Base-by-base conservation (phyloP, 2,329 filamentous ascomycete species). In the Trichoderma semiorbis region DNA sequence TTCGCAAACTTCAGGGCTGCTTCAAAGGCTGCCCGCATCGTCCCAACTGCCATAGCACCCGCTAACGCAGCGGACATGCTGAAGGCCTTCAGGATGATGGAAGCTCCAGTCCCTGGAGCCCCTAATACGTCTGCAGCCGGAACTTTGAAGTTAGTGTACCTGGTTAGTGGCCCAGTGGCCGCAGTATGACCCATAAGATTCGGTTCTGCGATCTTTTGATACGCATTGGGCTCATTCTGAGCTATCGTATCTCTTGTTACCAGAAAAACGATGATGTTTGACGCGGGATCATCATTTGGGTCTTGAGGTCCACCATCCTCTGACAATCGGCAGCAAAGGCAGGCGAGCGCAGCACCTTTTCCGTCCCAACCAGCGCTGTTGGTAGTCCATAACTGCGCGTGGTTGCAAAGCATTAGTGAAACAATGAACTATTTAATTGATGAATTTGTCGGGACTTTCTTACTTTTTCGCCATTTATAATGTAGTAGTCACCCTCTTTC, bases 121-220 rank as follows among this genome's bases (percentile, higher is more conserved):
- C 21, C 26, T 24, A 65, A 26, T 65, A 65, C 28, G n/a, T 65
- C 43, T 55, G 43, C 18, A 24, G 12, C n/a, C 7, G 43, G 63
- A 50, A 65, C 43, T 21, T 55, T 65, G 47, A 65, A 65, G 21
- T 65, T 65, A 24, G 43, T 65, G 12, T 65, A 65, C 43, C 47
- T 65, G 3, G 63, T 65, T 14, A 34, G 30, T 26, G 63, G 63
- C 21, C 18, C 43, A 50, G 63, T 26, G 18, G 63, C 43, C 1
- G 63, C 63, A n/a, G 34, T 55, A 50, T 65, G 63, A 5, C 63
- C 63, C 63, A 65, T 65, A n/a, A 65, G 63, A 65, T 65, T 65
- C 7, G 63, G 63, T 21, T 65, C 63, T 14, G 47, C 43, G 7
- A 65, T 36, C 47, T 65, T 65, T 36, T 55, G 43, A 18, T 65